These are phyloP conservation scores for Hymenotorrendiella dingleyae DNA, from an alignment of 2,329 filamentous ascomycete species.

Conservation along the genomic window DNA sequence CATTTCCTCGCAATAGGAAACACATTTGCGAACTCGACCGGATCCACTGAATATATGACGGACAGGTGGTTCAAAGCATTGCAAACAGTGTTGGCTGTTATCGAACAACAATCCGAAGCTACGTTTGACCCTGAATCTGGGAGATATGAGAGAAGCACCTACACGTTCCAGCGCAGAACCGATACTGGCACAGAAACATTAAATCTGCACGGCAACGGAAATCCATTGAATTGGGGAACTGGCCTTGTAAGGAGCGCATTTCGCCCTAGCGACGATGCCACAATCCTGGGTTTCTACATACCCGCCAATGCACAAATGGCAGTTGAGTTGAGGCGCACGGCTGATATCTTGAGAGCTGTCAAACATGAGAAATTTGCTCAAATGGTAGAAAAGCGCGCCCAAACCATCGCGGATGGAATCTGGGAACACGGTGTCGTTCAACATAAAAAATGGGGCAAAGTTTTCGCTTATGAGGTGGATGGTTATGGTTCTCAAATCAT, in stretches of 20 bases:
- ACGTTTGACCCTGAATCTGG: constrained; percentile 71
- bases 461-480: constrained; percentile 85
- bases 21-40: constrained; percentile 76
- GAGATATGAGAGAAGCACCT: constrained; percentile 63
- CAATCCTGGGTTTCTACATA: constrained; percentile 90
- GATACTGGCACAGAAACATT: constrained; percentile 85
- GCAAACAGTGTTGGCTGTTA: constrained; percentile 64
- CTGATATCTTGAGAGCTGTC: constrained; percentile 58
- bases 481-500: constrained; percentile 76
- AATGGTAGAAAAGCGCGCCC: constrained; percentile 51
- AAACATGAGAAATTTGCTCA: constrained; percentile 47
- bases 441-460: constrained; percentile 68
- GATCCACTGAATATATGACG: constrained; percentile 72
- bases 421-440: constrained; percentile 77
- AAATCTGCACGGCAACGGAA: constrained; percentile 75
- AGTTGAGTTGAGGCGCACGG: constrained; percentile 73
- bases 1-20: constrained; percentile 84
- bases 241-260: constrained; percentile 88
- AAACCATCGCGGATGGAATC: constrained; percentile 67
- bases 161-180: constrained; percentile 81
- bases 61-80: constrained; percentile 74
- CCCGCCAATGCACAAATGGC: constrained; percentile 96
- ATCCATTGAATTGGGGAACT: constrained; percentile 78
- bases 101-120: constrained; percentile 71
- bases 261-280: constrained; percentile 89